Evolutionary conservation across 176 grass and related monocot species (phyloP).

Genomic region (Olyra latifolia): DNA sequence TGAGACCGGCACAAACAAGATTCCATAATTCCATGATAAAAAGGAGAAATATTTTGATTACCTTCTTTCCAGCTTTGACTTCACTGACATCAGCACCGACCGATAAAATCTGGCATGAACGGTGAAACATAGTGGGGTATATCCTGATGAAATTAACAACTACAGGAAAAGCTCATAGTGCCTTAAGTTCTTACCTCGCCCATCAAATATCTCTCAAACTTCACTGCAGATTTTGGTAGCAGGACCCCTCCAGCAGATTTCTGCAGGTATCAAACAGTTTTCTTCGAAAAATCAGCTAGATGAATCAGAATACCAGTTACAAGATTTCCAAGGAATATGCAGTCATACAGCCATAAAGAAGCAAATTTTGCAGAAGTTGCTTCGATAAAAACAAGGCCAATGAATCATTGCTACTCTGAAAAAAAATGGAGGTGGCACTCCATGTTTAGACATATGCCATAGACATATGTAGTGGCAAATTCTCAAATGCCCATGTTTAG

Average conservation of each 20-base stretch:
- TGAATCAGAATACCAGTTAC: background rate
- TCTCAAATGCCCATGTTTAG: too few relatives aligned
- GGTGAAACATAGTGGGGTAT: background rate
- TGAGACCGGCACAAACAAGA: background rate
- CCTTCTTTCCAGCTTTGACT: constrained; percentile 91
- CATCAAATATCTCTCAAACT: constrained; percentile 97
- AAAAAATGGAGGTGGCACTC: background rate
- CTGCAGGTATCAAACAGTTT: constrained; percentile 36
- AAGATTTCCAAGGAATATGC: background rate
- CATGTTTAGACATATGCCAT: too few relatives aligned
- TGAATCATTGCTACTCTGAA: background rate
- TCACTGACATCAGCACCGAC: constrained; percentile 79
- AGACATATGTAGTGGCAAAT: too few relatives aligned
- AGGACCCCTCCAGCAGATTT: constrained; percentile 93
- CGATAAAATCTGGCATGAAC: constrained; percentile 65
- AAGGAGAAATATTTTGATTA: constrained; percentile 25
- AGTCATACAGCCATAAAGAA: background rate
- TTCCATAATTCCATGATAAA: background rate
- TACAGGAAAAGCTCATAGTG: background rate
- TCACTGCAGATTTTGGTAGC: constrained; percentile 92
- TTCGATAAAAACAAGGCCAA: background rate
- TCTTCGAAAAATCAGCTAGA: background rate
- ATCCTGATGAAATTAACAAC: background rate
- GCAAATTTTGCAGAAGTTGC: background rate
- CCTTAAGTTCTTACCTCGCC: constrained; percentile 65